These are phyloP conservation scores for Maudiozyma bulderi DNA, from an alignment of 805 yeast species.

Conservation along the genomic window DNA sequence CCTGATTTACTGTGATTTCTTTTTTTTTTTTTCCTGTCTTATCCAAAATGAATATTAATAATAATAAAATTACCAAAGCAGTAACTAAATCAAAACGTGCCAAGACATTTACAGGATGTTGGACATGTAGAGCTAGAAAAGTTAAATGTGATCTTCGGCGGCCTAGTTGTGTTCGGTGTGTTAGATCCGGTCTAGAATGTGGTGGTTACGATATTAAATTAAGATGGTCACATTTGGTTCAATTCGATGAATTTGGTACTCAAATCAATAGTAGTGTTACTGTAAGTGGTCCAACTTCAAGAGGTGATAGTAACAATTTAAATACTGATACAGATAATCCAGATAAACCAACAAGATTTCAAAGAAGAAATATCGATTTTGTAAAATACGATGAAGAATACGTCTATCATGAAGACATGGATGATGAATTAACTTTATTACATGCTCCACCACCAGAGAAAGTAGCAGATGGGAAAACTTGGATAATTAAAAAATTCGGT, in stretches of 20 bases:
- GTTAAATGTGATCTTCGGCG: constrained; percentile 67
- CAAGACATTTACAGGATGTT: constrained; percentile 81
- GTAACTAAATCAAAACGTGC: constrained; percentile 30
- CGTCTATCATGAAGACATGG: constrained; percentile 81
- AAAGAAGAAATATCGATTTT: constrained; percentile 62
- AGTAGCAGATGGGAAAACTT: constrained; percentile 37
- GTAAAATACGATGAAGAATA: constrained; percentile 65
- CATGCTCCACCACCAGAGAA: constrained; percentile 39
- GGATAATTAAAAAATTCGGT: constrained; percentile 70
- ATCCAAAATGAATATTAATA: background rate
- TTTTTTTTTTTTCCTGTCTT: background rate
- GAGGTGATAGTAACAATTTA: background rate
- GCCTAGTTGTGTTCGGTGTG: constrained; percentile 68
- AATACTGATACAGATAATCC: background rate
- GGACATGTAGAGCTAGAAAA: constrained; percentile 74
- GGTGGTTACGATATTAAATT: constrained; percentile 78
- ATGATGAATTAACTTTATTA: constrained; percentile 42
- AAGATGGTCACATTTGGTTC: constrained; percentile 56
- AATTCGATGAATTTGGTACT: constrained; percentile 39
- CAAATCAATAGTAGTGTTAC: constrained; percentile 7
- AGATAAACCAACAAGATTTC: constrained; percentile 29
- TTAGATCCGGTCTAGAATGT: constrained; percentile 55
- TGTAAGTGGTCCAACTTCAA: background rate
- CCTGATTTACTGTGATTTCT: background rate
- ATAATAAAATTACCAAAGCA: background rate